Evolutionary conservation across 1,284 basidiomycete species (phyloP).

Genomic region (Fomes fomentarius): DNA sequence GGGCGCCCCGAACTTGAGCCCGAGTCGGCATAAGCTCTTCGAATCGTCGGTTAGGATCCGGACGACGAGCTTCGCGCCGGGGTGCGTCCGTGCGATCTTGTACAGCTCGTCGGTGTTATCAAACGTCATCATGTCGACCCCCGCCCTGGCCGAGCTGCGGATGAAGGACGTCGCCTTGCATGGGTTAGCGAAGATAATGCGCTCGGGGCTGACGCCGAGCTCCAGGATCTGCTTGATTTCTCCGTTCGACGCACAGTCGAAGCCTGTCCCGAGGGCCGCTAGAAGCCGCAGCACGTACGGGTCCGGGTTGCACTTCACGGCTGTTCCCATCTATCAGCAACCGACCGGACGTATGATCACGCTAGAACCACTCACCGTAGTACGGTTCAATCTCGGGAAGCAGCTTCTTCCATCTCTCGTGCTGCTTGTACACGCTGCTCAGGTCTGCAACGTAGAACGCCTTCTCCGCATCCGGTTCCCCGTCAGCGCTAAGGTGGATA

Average conservation of each 20-base stretch:
- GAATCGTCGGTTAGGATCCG: conserved; percentile 98
- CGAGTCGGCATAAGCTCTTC: conserved; percentile 91
- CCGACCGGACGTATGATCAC: background rate
- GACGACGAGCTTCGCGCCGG: conserved; percentile 85
- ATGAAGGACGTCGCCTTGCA: conserved; percentile 98
- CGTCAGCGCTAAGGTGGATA: conserved; percentile 49
- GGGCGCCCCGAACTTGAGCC: conserved; percentile 97
- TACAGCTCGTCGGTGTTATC: conserved; percentile 98
- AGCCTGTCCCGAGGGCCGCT: conserved; percentile 88
- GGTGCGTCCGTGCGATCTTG: conserved; percentile 89
- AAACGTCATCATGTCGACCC: conserved; percentile 95
- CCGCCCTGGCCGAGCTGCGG: conserved; percentile 77
- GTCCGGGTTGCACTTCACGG: conserved; percentile 98
- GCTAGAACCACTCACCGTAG: conserved; percentile 67
- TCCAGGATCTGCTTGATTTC: conserved; percentile 88
- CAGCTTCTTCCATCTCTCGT: conserved; percentile 81
- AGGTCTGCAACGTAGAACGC: conserved; percentile 98
- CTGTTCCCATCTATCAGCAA: conserved; percentile 41
- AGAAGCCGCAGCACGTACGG: conserved; percentile 91
- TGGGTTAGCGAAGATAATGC: conserved; percentile 98
- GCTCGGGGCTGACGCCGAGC: conserved; percentile 72
- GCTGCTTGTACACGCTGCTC: conserved; percentile 85
- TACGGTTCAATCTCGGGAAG: conserved; percentile 91
- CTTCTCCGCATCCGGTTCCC: conserved; percentile 79
- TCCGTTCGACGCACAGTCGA: conserved; percentile 98